Conservation (phyloP, 2,329 filamentous ascomycete genomes). For the Phaeosphaeria sp. region DNA sequence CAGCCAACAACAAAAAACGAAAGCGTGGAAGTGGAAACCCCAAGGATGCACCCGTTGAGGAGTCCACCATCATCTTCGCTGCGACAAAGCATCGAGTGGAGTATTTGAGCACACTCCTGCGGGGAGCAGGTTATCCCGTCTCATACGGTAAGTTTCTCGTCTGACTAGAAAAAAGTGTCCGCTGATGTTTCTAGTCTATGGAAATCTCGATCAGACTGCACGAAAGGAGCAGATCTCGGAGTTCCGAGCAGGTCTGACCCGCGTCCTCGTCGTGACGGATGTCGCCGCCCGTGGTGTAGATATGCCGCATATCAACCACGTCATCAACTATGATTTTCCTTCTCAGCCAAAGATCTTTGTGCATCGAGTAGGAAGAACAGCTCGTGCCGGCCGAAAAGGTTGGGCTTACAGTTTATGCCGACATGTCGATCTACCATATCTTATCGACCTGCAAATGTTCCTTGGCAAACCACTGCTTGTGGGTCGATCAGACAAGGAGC, state of each 20-base stretch:
- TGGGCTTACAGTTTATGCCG: slow-evolving; percentile 95
- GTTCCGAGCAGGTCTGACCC: slow-evolving; percentile 82
- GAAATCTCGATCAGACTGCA: slow-evolving; percentile 91
- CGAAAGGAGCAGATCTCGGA: slow-evolving; percentile 90
- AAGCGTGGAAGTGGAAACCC: slow-evolving; percentile 67
- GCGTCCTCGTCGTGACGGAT: slow-evolving; percentile 94
- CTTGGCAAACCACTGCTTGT: slow-evolving; percentile 82
- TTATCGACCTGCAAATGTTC: slow-evolving; percentile 93
- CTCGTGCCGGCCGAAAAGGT: slow-evolving; percentile 87
- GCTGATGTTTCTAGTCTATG: slow-evolving; percentile 69
- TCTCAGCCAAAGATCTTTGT: slow-evolving; percentile 97
- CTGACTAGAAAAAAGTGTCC: not conserved
- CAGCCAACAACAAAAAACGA: slow-evolving; percentile 70
- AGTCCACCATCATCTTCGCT: slow-evolving; percentile 94
- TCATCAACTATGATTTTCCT: slow-evolving; percentile 98
- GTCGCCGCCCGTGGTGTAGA: slow-evolving; percentile 97
- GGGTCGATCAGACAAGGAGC: slow-evolving; percentile 66
- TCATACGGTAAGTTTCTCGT: slow-evolving; percentile 66
- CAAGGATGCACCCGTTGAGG: slow-evolving; percentile 77
- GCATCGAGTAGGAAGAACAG: slow-evolving; percentile 94
- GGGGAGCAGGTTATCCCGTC: slow-evolving; percentile 81
- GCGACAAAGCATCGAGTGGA: slow-evolving; percentile 98
- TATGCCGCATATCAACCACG: slow-evolving; percentile 93
- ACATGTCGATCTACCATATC: slow-evolving; percentile 86
- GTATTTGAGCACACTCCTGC: slow-evolving; percentile 84